Conservation (phyloP, 306 rosid genomes). For the Sicyos baderoa region DNA sequence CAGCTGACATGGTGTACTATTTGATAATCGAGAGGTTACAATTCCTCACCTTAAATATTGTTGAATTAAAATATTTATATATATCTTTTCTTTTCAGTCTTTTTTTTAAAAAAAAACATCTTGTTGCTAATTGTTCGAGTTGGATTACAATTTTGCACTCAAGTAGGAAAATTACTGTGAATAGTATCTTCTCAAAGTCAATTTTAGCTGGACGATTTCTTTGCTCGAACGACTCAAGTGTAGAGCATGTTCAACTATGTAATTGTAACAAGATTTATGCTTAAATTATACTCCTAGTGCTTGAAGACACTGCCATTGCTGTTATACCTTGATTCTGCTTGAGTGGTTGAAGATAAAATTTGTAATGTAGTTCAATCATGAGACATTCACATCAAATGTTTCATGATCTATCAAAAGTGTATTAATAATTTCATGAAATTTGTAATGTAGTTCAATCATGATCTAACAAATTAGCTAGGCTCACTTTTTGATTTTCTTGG, state of each 20-base stretch:
- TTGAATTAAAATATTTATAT: too few relatives aligned
- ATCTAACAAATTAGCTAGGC: too few relatives aligned
- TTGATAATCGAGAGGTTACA: too few relatives aligned
- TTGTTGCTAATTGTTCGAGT: slow-evolving; percentile 11
- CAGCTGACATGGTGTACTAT: too few relatives aligned
- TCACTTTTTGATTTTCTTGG: too few relatives aligned
- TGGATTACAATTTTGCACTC: slow-evolving; percentile 12
- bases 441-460: too few relatives aligned
- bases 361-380: too few relatives aligned
- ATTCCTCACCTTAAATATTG: too few relatives aligned
- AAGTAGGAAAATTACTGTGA: background rate
- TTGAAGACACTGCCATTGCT: background rate
- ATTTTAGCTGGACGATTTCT: slow-evolving; percentile 9
- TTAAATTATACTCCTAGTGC: background rate
- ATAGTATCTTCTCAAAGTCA: background rate
- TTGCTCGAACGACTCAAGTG: slow-evolving; percentile 5
- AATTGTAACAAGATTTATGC: slow-evolving; percentile 7
- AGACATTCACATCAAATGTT: too few relatives aligned
- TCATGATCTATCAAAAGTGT: too few relatives aligned
- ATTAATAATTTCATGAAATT: too few relatives aligned
- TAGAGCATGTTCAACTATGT: background rate
- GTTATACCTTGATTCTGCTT: background rate
- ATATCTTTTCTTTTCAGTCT: too few relatives aligned
- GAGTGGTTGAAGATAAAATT: background rate
- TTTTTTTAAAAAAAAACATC: background rate